A percentile compares a stretch with the other conserved stretches of the same genome.
Evolutionary conservation across 2,329 filamentous ascomycete species (phyloP).

Genomic region (Xylariaceae sp.): DNA sequence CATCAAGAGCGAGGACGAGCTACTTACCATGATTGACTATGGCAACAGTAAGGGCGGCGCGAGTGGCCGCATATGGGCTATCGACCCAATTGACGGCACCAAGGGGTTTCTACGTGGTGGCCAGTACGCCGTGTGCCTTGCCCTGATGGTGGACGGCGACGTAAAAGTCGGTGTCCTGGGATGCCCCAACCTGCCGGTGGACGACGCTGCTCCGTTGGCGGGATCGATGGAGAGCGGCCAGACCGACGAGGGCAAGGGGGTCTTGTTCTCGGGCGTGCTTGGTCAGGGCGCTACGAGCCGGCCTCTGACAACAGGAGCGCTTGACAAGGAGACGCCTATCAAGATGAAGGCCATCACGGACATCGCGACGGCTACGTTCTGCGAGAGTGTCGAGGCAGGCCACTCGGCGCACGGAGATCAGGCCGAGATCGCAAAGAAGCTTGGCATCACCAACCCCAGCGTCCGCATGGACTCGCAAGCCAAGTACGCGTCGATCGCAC

Average conservation of each 20-base stretch:
- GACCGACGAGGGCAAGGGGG: constrained; percentile 72
- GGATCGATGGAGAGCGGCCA: constrained; percentile 70
- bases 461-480: constrained; percentile 97
- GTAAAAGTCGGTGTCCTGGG: constrained; percentile 93
- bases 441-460: constrained; percentile 84
- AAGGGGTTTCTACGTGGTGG: constrained; percentile 95
- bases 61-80: constrained; percentile 83
- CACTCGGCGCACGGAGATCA: constrained; percentile 90
- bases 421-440: constrained; percentile 72
- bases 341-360: constrained; percentile 73
- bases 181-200: constrained; percentile 90
- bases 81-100: constrained; percentile 96
- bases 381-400: constrained; percentile 90
- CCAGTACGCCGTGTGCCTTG: constrained; percentile 95
- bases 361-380: constrained; percentile 81
- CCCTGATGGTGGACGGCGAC: constrained; percentile 85
- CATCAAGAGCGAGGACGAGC: constrained; percentile 59
- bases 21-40: constrained; percentile 64
- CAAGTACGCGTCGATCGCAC: constrained; percentile 93
- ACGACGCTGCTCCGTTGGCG: constrained; percentile 69
- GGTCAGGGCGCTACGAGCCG: constrained; percentile 79
- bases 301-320: constrained; percentile 55
- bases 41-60: constrained; percentile 68
- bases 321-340: constrained; percentile 59
- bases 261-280: constrained; percentile 80